Evolutionary conservation across 768 basidiomycete species (phyloP), one percentile per base, ranked within the genome.

Genomic region (Mycena capillaripes): DNA sequence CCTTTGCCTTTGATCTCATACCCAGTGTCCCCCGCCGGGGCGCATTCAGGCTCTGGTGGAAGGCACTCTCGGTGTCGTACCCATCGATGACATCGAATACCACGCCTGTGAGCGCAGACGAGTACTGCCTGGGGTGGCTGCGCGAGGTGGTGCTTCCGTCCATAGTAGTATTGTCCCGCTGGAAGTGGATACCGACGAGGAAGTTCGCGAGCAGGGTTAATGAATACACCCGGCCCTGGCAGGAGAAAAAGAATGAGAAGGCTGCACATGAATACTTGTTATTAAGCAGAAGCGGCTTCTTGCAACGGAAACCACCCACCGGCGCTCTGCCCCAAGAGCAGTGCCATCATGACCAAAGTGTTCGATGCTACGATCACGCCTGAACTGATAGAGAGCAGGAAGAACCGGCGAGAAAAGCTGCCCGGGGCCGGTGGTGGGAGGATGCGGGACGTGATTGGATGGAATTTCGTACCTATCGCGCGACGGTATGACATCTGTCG

Each of bases 111-210:
- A 48, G 2, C 3, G 4, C n/a, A 14, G 63, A 65, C 10, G 29
- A 3, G 23, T 30, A n/a, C 5, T 25, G 40, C 27, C 30, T 11
- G 23, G 4, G 65, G 2, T 9, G 66, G 21, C 42, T 48, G 10
- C 14, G 23, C 10, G 30, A 16, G 19, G 29, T 44, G n/a, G 32
- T 40, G 25, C 10, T 40, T 27, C 17, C 16, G 3, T 38, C 52
- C 4, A 36, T 34, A 9, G 12, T 58, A 8, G n/a, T 58, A 36
- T 36, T 36, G 40, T 66, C 66, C 56, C 55, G 57, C 3, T n/a
- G 66, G 56, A 66, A 66, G 29, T 58, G 34, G 14, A 68, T 30
- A 16, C 56, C 66, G 23, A 67, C 57, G n/a, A 67, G 66, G 57
- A 67, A 67, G 34, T 67, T 67, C 34, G 44, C 46, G 32, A 67